phyloP scores from a whole-genome alignment of 2,329 filamentous ascomycete genomes.

The Capronia epimyces region DNA sequence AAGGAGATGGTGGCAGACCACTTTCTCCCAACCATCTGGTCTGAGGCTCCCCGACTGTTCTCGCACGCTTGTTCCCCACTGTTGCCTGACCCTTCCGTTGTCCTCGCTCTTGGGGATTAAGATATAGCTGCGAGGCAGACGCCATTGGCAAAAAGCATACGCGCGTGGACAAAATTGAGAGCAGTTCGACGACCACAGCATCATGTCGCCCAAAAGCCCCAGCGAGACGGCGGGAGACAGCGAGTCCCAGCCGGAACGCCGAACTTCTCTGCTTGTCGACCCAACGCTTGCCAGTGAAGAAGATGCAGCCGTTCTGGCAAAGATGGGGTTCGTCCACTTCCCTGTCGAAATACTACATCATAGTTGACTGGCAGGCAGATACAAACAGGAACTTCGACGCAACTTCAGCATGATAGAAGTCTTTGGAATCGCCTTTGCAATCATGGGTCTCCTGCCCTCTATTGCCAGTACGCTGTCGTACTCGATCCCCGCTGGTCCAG shows the following conservation, averaged over 20 bases:
- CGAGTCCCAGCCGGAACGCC: conserved; percentile 7
- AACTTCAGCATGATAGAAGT: conserved; percentile 60
- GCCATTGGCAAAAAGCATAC: background rate
- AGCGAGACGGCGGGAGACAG: background rate
- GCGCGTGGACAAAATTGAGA: background rate
- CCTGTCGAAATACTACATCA: background rate
- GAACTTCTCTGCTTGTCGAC: conserved; percentile 21
- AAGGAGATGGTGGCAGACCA: background rate
- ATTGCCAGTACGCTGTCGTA: conserved; percentile 57
- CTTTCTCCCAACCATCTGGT: background rate
- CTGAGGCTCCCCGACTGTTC: background rate
- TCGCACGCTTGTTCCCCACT: no score
- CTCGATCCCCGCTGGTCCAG: conserved; percentile 55
- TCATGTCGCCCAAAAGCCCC: background rate
- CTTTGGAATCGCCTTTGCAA: conserved; percentile 55
- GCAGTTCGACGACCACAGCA: background rate
- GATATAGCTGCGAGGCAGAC: no score
- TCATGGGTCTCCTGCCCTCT: conserved; percentile 58
- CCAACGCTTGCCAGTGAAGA: conserved; percentile 30
- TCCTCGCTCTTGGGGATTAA: no score
- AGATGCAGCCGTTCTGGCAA: conserved; percentile 41
- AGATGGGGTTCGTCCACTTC: conserved; percentile 17
- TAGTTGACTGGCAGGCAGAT: conserved; percentile 30
- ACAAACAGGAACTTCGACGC: conserved; percentile 57
- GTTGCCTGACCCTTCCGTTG: no score